Conservation (phyloP, 148 eudicot species). For the Dysphania ambrosioides region DNA sequence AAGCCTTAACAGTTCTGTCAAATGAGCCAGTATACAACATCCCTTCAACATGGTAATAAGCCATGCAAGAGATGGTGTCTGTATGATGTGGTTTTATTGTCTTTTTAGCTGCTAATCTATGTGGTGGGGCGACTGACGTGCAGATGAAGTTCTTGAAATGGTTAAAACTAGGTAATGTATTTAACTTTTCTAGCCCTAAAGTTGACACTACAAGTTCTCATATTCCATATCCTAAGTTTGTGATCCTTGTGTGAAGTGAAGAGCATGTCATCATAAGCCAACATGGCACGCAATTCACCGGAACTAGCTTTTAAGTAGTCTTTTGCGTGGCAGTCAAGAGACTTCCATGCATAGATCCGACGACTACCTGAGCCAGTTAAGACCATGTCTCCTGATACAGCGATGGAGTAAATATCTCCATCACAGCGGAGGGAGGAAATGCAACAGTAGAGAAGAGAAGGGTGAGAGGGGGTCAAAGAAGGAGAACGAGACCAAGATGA, state of each 20-base stretch:
- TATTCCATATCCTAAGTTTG: constrained; percentile 46
- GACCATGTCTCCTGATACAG: constrained; percentile 30
- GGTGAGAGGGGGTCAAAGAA: constrained; percentile 31
- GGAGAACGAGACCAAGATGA: constrained; percentile 55
- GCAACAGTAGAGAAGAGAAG: constrained; percentile 53
- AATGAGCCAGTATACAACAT: no score
- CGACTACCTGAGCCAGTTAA: constrained; percentile 50
- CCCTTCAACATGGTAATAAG: constrained; percentile 52
- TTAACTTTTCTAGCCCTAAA: constrained; percentile 42
- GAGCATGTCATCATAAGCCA: constrained; percentile 41
- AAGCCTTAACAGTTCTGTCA: no score
- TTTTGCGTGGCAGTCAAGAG: constrained; percentile 41
- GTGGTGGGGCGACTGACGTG: constrained; percentile 15
- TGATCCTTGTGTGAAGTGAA: no score
- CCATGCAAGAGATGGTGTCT: constrained; percentile 60
- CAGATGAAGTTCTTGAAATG: constrained; percentile 19
- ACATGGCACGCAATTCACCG: constrained; percentile 44
- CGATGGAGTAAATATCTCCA: no score
- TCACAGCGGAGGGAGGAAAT: no score
- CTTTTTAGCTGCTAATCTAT: constrained; percentile 2
- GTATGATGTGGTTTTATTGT: constrained; percentile 31
- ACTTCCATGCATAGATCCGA: constrained; percentile 50
- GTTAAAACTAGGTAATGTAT: constrained; percentile 40
- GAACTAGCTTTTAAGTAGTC: constrained; percentile 39
- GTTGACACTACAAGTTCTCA: constrained; percentile 13